These are phyloP conservation scores for Miscanthus lutarioriparius DNA, from an alignment of 176 grass and related monocot genomes.

Conservation along the genomic window DNA sequence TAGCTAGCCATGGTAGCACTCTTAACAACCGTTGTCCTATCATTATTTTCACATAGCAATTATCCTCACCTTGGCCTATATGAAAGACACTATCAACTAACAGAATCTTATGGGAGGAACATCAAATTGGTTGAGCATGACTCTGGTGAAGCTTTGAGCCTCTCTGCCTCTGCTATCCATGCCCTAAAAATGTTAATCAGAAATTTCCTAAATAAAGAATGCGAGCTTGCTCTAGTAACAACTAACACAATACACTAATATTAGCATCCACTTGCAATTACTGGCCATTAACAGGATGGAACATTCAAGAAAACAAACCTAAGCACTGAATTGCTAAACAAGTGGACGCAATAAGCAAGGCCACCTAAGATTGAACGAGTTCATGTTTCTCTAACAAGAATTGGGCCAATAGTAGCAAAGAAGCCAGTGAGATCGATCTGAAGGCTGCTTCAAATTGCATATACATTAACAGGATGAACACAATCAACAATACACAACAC, in stretches of 20 bases:
- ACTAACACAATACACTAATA: not conserved
- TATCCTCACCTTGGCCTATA: not conserved
- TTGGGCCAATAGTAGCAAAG: no score
- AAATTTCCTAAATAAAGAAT: not conserved
- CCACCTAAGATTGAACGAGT: no score
- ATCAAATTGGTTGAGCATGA: not conserved
- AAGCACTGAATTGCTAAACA: constrained; percentile 7
- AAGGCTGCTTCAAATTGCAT: not conserved
- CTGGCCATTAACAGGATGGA: not conserved
- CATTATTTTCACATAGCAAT: not conserved
- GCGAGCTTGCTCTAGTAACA: not conserved
- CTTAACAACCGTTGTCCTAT: not conserved
- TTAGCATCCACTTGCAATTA: not conserved
- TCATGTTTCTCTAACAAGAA: no score
- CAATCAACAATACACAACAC: not conserved
- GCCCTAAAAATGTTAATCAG: not conserved
- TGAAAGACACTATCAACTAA: not conserved
- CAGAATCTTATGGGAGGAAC: not conserved
- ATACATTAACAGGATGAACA: not conserved
- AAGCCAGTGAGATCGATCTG: not conserved
- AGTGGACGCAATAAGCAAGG: not conserved
- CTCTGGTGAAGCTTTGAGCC: not conserved
- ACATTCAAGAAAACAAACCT: constrained; percentile 2
- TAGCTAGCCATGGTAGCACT: not conserved
- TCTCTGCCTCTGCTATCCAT: not conserved